These are phyloP conservation scores for Astrothelium subdiscretum DNA, from an alignment of 495 filamentous ascomycete species.

Conservation along the genomic window DNA sequence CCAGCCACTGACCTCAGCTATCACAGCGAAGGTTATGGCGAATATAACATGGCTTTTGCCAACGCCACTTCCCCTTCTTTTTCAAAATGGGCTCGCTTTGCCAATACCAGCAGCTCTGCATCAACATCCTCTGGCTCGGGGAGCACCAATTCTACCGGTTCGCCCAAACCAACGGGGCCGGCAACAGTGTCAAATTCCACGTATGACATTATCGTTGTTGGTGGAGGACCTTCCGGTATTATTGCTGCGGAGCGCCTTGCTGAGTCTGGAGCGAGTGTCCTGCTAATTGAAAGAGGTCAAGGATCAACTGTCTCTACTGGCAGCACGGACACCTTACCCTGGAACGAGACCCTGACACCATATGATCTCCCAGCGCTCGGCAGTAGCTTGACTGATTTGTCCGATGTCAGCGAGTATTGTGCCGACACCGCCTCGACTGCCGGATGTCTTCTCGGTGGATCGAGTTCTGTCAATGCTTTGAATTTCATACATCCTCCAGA, in stretches of 20 bases:
- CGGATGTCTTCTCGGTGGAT: slow-evolving; percentile 4
- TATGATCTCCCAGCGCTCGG: neutral
- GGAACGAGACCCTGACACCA: neutral
- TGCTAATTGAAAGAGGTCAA: slow-evolving; percentile 31
- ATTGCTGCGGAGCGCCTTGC: slow-evolving; percentile 21
- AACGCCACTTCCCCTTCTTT: neutral
- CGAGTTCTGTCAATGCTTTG: slow-evolving; percentile 1
- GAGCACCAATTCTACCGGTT: neutral
- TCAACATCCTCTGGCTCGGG: slow-evolving; percentile 9
- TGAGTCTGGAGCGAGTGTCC: slow-evolving; percentile 28
- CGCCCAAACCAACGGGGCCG: neutral
- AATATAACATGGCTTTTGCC: neutral
- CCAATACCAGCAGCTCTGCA: neutral
- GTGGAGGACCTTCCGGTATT: slow-evolving; percentile 28
- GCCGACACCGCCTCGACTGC: neutral
- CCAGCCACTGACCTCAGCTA: neutral
- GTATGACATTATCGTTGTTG: slow-evolving; percentile 26
- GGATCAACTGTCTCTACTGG: neutral
- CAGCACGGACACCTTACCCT: neutral
- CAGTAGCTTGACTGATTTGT: neutral
- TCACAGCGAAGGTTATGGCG: neutral
- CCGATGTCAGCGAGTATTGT: slow-evolving; percentile 9
- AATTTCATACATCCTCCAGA: slow-evolving; percentile 3
- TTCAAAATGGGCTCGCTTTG: neutral
- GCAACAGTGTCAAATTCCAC: slow-evolving; percentile 10